Evolutionary conservation across 768 basidiomycete species (phyloP).

Genomic region (Fibroporia radiculosa): DNA sequence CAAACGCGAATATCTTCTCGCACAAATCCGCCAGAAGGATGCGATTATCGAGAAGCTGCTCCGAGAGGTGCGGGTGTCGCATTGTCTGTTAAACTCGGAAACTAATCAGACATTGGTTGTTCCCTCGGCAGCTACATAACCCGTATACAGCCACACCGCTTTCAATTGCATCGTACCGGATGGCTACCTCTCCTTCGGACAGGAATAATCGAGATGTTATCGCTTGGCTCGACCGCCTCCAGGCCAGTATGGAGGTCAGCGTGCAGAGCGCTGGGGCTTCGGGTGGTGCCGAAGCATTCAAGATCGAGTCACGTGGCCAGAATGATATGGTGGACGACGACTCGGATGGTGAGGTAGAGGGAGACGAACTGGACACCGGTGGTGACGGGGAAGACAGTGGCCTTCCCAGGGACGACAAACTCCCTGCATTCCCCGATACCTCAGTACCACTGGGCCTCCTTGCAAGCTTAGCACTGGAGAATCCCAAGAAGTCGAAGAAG

Average conservation of each 20-base stretch:
- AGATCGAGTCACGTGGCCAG: conserved; percentile 28
- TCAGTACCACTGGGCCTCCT: conserved; percentile 72
- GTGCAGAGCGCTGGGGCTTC: conserved; percentile 41
- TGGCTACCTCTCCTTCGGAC: conserved; percentile 73
- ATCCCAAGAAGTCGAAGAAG: conserved; percentile 38
- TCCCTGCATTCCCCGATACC: conserved; percentile 53
- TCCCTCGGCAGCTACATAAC: conserved; percentile 53
- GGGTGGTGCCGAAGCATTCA: conserved; percentile 39
- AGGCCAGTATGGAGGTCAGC: conserved; percentile 53
- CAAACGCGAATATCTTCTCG: conserved; percentile 80
- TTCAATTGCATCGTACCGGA: conserved; percentile 69
- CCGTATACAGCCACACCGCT: conserved; percentile 75
- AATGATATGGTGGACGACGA: conserved; percentile 22
- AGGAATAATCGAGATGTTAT: conserved; percentile 57
- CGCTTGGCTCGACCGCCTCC: conserved; percentile 66
- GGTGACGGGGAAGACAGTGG: conserved; percentile 18
- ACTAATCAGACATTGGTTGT: conserved; percentile 1
- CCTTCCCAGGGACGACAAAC: conserved; percentile 27
- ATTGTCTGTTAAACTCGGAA: too few species aligned
- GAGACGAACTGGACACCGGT: conserved; percentile 1
- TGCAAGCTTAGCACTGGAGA: conserved; percentile 61
- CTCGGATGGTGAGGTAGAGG: conserved; percentile 17
- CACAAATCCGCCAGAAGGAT: conserved; percentile 84
- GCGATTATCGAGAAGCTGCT: conserved; percentile 77
- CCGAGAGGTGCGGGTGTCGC: conserved; percentile 66